A percentile compares a stretch with the other conserved stretches of the same genome.
Evolutionary conservation across 345 rosid genomes (phyloP).

Genomic region (Citrus mangshanensis): DNA sequence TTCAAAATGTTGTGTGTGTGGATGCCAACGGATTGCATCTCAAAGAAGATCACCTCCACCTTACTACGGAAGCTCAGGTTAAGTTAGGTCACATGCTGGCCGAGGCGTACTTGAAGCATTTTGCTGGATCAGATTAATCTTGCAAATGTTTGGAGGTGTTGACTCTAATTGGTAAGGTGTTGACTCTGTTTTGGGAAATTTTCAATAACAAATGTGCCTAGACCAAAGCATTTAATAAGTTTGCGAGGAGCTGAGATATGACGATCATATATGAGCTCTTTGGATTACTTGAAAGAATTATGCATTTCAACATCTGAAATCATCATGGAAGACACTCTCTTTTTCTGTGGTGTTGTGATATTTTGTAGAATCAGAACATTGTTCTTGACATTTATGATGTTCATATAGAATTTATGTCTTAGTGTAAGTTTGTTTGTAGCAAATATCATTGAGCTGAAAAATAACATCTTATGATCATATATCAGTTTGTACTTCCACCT

Average conservation of each 20-base stretch:
- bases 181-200: background rate
- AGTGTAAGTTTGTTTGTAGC: too few relatives aligned
- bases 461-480: too few relatives aligned
- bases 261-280: background rate
- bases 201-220: background rate
- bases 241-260: background rate
- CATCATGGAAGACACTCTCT: too few relatives aligned
- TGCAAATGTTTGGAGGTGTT: background rate
- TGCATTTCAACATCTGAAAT: too few relatives aligned
- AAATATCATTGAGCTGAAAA: too few relatives aligned
- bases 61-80: constrained; percentile 67
- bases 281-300: background rate
- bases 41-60: constrained; percentile 69
- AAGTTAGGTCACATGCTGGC: constrained; percentile 73
- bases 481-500: too few relatives aligned
- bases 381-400: too few relatives aligned
- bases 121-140: constrained; percentile 3
- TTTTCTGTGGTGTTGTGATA: too few relatives aligned
- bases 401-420: too few relatives aligned
- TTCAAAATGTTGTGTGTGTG: constrained; percentile 59
- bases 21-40: constrained; percentile 77
- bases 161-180: background rate
- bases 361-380: too few relatives aligned
- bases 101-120: constrained; percentile 49
- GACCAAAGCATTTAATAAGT: background rate